Base-by-base conservation (phyloP, 441 rosid genomes). In the Codiaeum variegatum region DNA sequence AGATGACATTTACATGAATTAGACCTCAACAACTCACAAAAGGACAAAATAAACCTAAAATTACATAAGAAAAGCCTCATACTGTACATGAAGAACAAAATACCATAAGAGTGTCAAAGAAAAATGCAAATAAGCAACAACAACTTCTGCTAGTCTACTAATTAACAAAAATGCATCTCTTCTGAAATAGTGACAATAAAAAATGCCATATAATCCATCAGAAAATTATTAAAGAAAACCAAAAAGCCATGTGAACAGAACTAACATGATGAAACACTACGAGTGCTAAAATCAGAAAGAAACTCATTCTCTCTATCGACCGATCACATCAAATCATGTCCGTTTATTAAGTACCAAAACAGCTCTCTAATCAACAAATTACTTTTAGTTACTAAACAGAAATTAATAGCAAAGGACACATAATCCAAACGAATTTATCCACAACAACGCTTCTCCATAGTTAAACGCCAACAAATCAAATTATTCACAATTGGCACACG, bases 1-100 rank as follows among this genome's bases (percentile, higher is more conserved):
- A 79, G 65, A 65, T 62, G 63, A 70, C 6, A 72, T n/a, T 21
- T 18, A 60, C 26, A 51, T 34, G 47, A 42, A 32, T 63, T 32
- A 67, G 73, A 40, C 60, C 36, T 29, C 62, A 32, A 65, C 29
- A 59, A 49, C 32, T 4, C 13, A 61, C 13, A 9, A 3, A 10
- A 38, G 12, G 21, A 12, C 5, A 40, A 40, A 40, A 9, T 40
- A 63, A 47, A 47, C 18, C n/a, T 2, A 18, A 16, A 47, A 47
- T 13, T 47, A 18, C 15, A 47, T 40, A 9, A 38, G 23, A n/a
- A 21, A 51, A 51, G 56, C 56, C 56, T 5, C 56, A 51, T 3
- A 0, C 23, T 19, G n/a, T 3, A 51, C 24, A 51, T 51, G 21
- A 49, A 49, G 19, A 3, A 49, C n/a, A 49, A 49, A 49, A 49